phyloP scores from a whole-genome alignment of 768 basidiomycete species.

The Lactarius trivialis region DNA sequence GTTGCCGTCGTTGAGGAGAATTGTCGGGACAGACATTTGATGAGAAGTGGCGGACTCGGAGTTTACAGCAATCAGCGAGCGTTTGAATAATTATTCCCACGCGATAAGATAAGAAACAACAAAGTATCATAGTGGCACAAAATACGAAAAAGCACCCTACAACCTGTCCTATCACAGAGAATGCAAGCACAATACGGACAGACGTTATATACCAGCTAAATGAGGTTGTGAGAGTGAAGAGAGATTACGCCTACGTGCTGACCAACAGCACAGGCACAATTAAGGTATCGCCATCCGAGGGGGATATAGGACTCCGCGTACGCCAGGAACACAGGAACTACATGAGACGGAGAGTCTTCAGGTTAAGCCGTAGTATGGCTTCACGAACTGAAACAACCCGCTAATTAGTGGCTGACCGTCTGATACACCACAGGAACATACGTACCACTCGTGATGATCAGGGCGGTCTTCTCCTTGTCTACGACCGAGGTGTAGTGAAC shows the following conservation, averaged over 20 bases:
- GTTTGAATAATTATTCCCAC: too few species aligned
- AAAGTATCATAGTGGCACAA: neutral
- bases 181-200: neutral
- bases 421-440: neutral
- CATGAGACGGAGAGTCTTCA: conserved; percentile 52
- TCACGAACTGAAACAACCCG: conserved; percentile 40
- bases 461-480: conserved; percentile 67
- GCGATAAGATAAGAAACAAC: neutral
- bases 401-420: neutral
- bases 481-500: conserved; percentile 78
- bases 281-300: conserved; percentile 2
- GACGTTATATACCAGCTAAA: conserved; percentile 11
- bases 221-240: neutral
- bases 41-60: too few species aligned
- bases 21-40: conserved; percentile 30
- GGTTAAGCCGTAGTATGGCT: conserved; percentile 57
- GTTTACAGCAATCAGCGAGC: neutral
- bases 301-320: neutral
- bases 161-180: neutral
- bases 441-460: conserved; percentile 68
- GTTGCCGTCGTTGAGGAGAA: conserved; percentile 34
- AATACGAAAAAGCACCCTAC: neutral
- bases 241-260: neutral
- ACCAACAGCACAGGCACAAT: neutral
- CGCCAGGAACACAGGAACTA: neutral